Conservation (phyloP, 2,329 filamentous ascomycete species). For the Talaromyces sp. region DNA sequence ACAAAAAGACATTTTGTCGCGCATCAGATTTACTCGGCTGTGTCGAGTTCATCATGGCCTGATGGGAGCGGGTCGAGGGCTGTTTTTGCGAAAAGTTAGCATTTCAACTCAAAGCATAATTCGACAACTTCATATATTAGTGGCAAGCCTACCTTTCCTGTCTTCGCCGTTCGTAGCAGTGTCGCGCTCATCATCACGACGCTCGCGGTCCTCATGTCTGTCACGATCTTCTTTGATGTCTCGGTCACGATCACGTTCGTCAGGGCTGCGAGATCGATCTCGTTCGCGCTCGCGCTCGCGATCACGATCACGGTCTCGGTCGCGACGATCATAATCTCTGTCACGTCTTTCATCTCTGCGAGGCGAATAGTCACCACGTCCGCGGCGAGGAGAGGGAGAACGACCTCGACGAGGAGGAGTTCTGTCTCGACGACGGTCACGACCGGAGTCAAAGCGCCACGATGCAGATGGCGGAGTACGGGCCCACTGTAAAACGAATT, state of each 20-base stretch:
- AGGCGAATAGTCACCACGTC: constrained; percentile 71
- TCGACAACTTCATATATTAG: constrained; percentile 7
- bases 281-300: constrained; percentile 68
- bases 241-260: constrained; percentile 36
- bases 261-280: constrained; percentile 37
- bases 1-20: background rate
- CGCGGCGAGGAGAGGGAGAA: constrained; percentile 56
- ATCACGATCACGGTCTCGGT: constrained; percentile 53
- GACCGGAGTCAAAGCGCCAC: constrained; percentile 94
- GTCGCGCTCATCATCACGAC: constrained; percentile 68
- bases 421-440: constrained; percentile 64
- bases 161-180: constrained; percentile 81
- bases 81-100: constrained; percentile 25
- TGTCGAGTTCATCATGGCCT: constrained; percentile 90
- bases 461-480: constrained; percentile 96
- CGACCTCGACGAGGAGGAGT: constrained; percentile 73
- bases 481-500: constrained; percentile 69
- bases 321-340: constrained; percentile 67
- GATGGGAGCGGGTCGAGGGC: constrained; percentile 73
- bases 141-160: constrained; percentile 67
- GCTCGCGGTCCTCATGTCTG: constrained; percentile 63
- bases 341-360: constrained; percentile 84
- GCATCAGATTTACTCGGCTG: constrained; percentile 65
- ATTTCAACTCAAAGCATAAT: background rate
- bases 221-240: constrained; percentile 42